Conservation (phyloP, 129 eudicot species). For the Flaveria ramosissima region DNA sequence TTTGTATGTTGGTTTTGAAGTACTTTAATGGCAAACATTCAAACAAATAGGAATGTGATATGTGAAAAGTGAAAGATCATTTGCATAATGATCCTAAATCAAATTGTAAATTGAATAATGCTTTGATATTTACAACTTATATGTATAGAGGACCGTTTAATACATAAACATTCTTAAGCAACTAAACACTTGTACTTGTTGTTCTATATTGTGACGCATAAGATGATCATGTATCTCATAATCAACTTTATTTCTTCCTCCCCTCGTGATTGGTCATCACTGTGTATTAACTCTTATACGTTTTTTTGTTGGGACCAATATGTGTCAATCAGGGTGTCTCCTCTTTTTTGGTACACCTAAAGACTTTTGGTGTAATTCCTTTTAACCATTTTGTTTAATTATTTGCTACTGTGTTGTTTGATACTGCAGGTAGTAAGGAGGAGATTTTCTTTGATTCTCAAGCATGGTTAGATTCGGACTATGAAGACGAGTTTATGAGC, state of each 20-base stretch:
- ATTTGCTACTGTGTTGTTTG: neutral
- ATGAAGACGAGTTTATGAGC: constrained; percentile 62
- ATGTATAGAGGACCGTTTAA: neutral
- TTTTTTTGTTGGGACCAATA: neutral
- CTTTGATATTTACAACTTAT: neutral
- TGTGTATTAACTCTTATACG: neutral
- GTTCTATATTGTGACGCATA: neutral
- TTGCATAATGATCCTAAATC: constrained; percentile 11
- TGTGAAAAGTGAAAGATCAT: constrained; percentile 22
- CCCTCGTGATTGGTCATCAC: neutral
- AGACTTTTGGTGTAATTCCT: neutral
- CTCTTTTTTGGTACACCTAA: neutral
- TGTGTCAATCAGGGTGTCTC: neutral
- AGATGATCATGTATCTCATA: neutral
- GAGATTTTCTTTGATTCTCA: constrained; percentile 71
- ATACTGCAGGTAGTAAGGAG: constrained; percentile 60
- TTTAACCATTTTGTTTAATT: neutral
- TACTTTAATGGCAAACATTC: constrained; percentile 25
- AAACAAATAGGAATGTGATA: neutral
- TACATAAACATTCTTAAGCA: neutral
- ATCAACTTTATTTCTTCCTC: neutral
- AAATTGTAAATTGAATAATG: neutral
- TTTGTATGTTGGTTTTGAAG: constrained; percentile 29
- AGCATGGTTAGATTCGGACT: constrained; percentile 72
- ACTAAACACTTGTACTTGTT: neutral